Evolutionary conservation across 345 rosid species (phyloP).

Genomic region (Isatis tinctoria): DNA sequence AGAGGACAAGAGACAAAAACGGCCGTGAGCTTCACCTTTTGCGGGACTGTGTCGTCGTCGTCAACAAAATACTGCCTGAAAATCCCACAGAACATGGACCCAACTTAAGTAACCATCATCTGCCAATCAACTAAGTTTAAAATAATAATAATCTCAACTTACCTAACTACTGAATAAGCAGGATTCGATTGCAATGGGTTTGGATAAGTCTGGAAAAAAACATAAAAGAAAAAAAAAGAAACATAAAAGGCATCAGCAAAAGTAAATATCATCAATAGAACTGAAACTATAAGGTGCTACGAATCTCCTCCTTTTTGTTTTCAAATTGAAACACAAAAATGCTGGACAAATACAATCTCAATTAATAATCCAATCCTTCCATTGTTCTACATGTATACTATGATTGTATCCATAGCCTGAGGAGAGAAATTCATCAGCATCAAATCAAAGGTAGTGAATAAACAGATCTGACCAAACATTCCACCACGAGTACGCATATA

Average conservation of each 20-base stretch:
- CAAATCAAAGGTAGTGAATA: background rate
- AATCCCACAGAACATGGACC: background rate
- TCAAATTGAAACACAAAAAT: background rate
- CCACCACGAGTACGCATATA: too few species aligned
- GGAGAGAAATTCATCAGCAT: background rate
- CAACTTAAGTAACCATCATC: background rate
- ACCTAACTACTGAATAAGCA: slow-evolving; percentile 68
- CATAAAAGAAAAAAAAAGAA: background rate
- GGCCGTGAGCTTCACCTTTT: slow-evolving; percentile 47
- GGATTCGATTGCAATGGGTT: slow-evolving; percentile 61
- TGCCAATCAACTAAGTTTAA: background rate
- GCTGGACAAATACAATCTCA: background rate
- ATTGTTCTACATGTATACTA: background rate
- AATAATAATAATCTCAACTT: slow-evolving; percentile 17
- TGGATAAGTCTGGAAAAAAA: slow-evolving; percentile 45
- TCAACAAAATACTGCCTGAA: slow-evolving; percentile 87
- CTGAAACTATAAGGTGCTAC: background rate
- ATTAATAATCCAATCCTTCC: background rate
- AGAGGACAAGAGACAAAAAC: background rate
- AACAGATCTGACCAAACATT: slow-evolving; percentile 20
- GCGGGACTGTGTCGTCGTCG: slow-evolving; percentile 65
- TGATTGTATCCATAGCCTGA: background rate
- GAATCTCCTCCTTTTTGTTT: background rate
- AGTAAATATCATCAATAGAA: background rate
- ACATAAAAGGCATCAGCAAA: slow-evolving; percentile 10